Percentiles rank a stretch among this genome's conserved stretches.
phyloP scores from a whole-genome alignment of 1,284 basidiomycete genomes.

The Apiotrichum sp. region DNA sequence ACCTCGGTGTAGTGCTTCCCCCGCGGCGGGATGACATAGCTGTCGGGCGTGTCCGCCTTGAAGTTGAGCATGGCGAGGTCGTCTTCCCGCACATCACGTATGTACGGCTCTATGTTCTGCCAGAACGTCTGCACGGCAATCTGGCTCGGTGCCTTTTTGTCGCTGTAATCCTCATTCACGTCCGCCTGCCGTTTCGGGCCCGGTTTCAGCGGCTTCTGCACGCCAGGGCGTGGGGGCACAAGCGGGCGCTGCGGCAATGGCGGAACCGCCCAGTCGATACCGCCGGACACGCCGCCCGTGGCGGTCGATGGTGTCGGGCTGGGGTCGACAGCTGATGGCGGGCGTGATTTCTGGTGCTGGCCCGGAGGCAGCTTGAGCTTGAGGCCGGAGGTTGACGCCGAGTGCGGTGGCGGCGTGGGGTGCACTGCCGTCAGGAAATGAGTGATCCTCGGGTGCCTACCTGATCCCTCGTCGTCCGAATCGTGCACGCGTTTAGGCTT shows the following conservation, averaged over 20 bases:
- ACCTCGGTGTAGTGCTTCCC: constrained; percentile 81
- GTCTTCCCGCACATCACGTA: constrained; percentile 78
- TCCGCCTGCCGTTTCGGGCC: constrained; percentile 73
- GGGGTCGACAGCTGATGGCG: constrained; percentile 28
- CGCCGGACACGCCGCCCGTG: constrained; percentile 27
- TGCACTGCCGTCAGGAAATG: constrained; percentile 24
- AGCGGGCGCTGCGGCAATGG: constrained; percentile 47
- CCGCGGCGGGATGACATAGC: constrained; percentile 76
- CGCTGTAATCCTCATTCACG: constrained; percentile 79
- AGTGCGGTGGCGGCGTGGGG: constrained; percentile 43
- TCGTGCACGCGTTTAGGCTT: constrained; percentile 66
- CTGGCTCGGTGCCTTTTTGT: constrained; percentile 61
- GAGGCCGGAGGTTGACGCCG: constrained; percentile 31
- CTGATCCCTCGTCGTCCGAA: constrained; percentile 65
- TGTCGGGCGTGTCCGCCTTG: constrained; percentile 75
- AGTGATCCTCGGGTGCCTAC: constrained; percentile 28
- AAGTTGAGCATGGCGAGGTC: constrained; percentile 83
- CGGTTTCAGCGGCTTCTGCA: constrained; percentile 61
- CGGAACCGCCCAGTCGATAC: constrained; percentile 41
- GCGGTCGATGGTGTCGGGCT: constrained; percentile 46
- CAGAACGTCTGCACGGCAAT: constrained; percentile 62
- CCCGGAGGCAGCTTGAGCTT: constrained; percentile 35
- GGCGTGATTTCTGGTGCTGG: constrained; percentile 25
- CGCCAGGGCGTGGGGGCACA: constrained; percentile 60
- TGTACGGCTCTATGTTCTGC: constrained; percentile 74